Base-by-base conservation (phyloP, 371 early-diverging fungal species). In the Lichtheimia ornata region DNA sequence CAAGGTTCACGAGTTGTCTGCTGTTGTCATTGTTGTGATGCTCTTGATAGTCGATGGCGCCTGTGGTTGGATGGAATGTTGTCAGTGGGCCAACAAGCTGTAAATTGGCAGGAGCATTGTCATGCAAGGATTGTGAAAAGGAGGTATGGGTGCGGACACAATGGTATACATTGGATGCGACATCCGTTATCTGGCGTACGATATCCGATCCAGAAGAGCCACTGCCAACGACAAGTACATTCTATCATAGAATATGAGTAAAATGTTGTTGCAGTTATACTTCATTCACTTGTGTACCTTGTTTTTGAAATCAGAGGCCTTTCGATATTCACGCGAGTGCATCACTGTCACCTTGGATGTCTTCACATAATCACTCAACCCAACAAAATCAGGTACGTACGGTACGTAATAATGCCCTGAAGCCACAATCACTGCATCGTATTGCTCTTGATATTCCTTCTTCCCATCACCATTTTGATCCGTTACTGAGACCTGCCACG, bases 401-500 rank as follows among this genome's bases (percentile, higher is more conserved):
- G 88, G 88, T 1, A 78, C 69, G 20, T 67, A 65, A 54, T 83
- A 84, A 53, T 87, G 85, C 4, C 90, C 90, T 5, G 71, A 81
- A 15, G 85, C 86, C 5, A 88, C 79, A 1, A 87, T 63, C 0
- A 89, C 61, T 1, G 84, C 86, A 65, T 89, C 88, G 63, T 77
- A 85, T 14, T 50, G 28, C 14, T 76, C 69, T 4, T 47, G 62
- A 12, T 28, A 56, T 51, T 50, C 13, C 22, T 45, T 44, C 50
- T 50, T 53, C 45, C 44, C 50, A 40, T 43, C 25, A 20, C 43
- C 25, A 50, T 30, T 63, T 47, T 54, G 30, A 22, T 64, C 55
- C 11, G 64, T 59, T 14, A 58, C 25, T 18, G 58, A 52, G 0
- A 74, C 52, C 52, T 63, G 69, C 70, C 73, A 71, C 22, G 30